Conservation (phyloP, 495 filamentous ascomycete species). For the Lentithecium fluviatile region DNA sequence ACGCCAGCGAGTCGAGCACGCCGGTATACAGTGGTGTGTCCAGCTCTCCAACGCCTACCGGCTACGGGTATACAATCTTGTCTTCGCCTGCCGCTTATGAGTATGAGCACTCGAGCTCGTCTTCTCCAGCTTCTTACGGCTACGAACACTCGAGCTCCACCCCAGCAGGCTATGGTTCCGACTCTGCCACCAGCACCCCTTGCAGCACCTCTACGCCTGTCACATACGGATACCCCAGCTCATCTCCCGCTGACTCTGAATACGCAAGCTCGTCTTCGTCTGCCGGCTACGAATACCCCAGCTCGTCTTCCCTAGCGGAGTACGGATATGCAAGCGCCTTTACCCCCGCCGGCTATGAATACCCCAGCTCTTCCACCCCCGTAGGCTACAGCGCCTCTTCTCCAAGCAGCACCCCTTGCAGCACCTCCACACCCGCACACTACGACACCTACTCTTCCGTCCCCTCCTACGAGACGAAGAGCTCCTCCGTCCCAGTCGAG, state of each 20-base stretch:
- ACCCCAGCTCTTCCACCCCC: not conserved
- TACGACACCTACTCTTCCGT: not conserved
- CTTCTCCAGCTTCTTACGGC: not conserved
- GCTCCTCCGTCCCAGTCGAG: not conserved
- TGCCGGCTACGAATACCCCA: not conserved
- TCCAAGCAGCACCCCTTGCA: constrained; percentile 6
- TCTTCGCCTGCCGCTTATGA: no score
- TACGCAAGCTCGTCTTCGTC: not conserved
- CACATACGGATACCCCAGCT: not conserved
- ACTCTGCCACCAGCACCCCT: not conserved
- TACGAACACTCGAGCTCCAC: not conserved
- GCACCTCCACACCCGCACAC: not conserved
- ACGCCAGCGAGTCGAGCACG: no score
- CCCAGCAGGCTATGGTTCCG: not conserved
- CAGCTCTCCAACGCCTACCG: no score
- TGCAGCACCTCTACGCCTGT: not conserved
- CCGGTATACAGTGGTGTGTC: no score
- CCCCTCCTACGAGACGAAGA: not conserved
- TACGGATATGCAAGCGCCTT: not conserved
- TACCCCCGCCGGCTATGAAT: not conserved
- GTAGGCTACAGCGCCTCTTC: not conserved
- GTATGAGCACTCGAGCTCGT: not conserved
- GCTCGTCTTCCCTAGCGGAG: not conserved
- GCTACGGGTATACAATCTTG: no score
- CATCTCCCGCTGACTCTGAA: not conserved